Evolutionary conservation across 495 filamentous ascomycete genomes (phyloP).

Genomic region (Daldinia vernicosa): DNA sequence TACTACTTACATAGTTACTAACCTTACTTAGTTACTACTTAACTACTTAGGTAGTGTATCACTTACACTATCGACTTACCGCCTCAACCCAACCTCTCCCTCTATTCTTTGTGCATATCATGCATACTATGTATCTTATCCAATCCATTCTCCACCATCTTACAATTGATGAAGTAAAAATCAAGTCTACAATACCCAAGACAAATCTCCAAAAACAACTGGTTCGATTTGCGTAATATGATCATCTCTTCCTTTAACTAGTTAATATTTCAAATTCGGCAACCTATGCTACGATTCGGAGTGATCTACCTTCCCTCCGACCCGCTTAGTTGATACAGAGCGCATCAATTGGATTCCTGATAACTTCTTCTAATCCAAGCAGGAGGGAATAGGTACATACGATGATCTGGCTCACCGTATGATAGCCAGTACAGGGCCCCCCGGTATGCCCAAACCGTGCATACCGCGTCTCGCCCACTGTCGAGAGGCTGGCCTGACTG

Average conservation of each 20-base stretch:
- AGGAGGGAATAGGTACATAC: conserved; percentile 1
- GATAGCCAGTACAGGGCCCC: background rate
- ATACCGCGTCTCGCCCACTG: conserved; percentile 3
- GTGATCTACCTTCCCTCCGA: background rate
- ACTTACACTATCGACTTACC: background rate
- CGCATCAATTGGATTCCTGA: background rate
- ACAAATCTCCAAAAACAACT: background rate
- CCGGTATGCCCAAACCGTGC: background rate
- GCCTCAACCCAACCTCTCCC: conserved; percentile 2
- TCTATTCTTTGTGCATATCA: background rate
- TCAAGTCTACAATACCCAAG: conserved; percentile 1
- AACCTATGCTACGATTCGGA: background rate
- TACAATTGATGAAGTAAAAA: background rate
- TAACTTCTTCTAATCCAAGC: background rate
- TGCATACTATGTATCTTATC: background rate
- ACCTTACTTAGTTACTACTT: no score
- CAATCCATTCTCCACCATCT: background rate
- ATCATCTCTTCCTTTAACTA: background rate
- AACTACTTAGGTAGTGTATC: no score
- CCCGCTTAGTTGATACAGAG: background rate
- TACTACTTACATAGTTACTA: no score
- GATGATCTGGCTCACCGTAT: conserved; percentile 5
- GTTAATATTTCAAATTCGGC: background rate
- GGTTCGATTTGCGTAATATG: background rate
- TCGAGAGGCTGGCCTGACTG: background rate